phyloP scores from a whole-genome alignment of 2,329 filamentous ascomycete species.

The Phyllosticta capitalensis region DNA sequence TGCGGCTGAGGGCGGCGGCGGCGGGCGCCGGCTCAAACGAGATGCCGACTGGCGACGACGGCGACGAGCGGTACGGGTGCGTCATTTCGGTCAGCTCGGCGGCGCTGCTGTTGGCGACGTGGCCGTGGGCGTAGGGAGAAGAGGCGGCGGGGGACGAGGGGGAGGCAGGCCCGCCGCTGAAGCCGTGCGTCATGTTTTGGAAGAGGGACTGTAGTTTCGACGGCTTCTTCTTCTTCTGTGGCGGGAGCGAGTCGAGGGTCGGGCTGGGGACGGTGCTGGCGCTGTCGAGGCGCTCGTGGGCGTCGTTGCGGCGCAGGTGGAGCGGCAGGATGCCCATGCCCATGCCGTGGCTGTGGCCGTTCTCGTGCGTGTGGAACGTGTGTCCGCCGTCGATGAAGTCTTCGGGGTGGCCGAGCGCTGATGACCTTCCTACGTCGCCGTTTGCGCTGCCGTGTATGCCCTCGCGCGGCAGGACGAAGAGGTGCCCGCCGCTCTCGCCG shows the following conservation, averaged over 20 bases:
- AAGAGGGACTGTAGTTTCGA: background rate
- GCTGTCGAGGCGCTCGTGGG: background rate
- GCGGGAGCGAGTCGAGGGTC: background rate
- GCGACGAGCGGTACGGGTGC: background rate
- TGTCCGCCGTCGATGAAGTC: background rate
- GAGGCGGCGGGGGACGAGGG: background rate
- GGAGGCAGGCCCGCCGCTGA: background rate
- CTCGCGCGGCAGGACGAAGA: constrained; percentile 6
- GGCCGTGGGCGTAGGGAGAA: background rate
- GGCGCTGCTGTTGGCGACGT: background rate
- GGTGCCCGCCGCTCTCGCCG: constrained; percentile 7
- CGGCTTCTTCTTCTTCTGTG: background rate
- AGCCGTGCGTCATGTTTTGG: background rate
- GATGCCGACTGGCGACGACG: background rate
- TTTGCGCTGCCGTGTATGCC: background rate
- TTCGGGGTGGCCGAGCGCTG: background rate
- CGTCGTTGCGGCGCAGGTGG: background rate
- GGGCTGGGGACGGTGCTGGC: background rate
- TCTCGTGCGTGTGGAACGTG: background rate
- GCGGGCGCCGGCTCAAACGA: background rate
- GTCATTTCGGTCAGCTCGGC: background rate
- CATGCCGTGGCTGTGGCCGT: background rate
- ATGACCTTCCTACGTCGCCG: background rate
- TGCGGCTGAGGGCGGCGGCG: background rate
- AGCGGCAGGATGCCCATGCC: background rate